A percentile compares a stretch with the other conserved stretches of the same genome.
These are phyloP conservation scores for Jackrogersella multiformis DNA, from an alignment of 495 filamentous ascomycete species.

Conservation along the genomic window DNA sequence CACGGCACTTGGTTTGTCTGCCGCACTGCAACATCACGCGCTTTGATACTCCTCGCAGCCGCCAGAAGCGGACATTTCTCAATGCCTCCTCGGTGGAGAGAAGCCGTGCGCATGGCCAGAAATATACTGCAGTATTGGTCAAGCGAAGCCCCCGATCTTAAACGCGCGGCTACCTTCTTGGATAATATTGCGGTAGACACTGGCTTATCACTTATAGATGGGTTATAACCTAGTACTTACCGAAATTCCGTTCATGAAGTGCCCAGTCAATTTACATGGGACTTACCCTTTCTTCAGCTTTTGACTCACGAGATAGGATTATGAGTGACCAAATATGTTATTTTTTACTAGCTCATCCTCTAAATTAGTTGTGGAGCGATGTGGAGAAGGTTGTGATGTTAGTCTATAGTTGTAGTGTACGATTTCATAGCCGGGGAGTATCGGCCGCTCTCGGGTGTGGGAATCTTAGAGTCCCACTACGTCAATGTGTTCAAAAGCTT, in stretches of 20 bases:
- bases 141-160: slow-evolving; percentile 5
- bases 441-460: neutral
- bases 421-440: neutral
- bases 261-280: neutral
- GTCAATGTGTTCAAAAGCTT: neutral
- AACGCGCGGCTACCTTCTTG: neutral
- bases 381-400: neutral
- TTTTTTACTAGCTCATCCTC: neutral
- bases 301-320: no score
- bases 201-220: neutral
- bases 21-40: neutral
- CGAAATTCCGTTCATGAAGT: neutral
- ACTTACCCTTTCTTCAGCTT: neutral
- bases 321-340: neutral
- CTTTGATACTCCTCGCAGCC: slow-evolving; percentile 4
- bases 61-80: neutral
- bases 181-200: slow-evolving; percentile 1
- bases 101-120: neutral
- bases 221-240: neutral
- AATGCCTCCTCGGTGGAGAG: slow-evolving; percentile 4
- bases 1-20: slow-evolving; percentile 6
- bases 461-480: neutral
- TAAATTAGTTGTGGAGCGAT: neutral
- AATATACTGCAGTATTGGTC: slow-evolving; percentile 8
- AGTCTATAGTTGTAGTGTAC: no score